Base-by-base conservation (phyloP, 2,329 filamentous ascomycete species). In the Fusarium lateritium region DNA sequence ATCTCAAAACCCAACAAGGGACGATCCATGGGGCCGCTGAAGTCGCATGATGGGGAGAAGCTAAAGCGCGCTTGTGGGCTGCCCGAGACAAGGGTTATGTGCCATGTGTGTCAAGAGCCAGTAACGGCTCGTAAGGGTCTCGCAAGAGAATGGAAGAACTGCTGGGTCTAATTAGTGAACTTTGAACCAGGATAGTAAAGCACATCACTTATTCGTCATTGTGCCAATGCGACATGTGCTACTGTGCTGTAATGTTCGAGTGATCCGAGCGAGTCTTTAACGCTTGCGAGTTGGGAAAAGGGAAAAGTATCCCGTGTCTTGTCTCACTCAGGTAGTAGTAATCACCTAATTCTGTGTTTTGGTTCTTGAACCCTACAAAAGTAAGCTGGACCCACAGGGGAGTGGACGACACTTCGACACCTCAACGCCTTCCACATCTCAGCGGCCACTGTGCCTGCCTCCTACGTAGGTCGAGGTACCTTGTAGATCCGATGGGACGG, bases 1-100 rank as follows among this genome's bases (percentile, higher is more conserved):
- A 68, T 68, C 50, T 49, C 38, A 58, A 45, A 43, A 31, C 52
- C 44, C 57, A 64, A 39, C 60, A 39, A 69, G 51, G 65, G 65
- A 66, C 33, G 45, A 47, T 47, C 52, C 40, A 44, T 46, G 26
- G 65, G 49, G 43, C 31, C 53, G 60, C 52, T 24, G 33, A 56
- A 42, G 54, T 50, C 45, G 54, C 54, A 56, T 42, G 31, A n/a
- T 42, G 45, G 28, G 45, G 33, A 36, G 40, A 21, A 24, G 21
- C 40, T 42, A 42, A 42, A 42, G n/a, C 40, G 40, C 22, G 17
- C 26, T 31, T 65, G 53, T 59, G 62, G 62, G 36, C 28, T 65
- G 53, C 53, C 61, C 46, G 60, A 65, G 60, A 65, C 62, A 65
- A 64, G 53, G 62, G 53, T 26, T 36, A 47, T 47, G 11, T 57